phyloP scores from a whole-genome alignment of 2,329 filamentous ascomycete genomes.

The Penicillium italicum region DNA sequence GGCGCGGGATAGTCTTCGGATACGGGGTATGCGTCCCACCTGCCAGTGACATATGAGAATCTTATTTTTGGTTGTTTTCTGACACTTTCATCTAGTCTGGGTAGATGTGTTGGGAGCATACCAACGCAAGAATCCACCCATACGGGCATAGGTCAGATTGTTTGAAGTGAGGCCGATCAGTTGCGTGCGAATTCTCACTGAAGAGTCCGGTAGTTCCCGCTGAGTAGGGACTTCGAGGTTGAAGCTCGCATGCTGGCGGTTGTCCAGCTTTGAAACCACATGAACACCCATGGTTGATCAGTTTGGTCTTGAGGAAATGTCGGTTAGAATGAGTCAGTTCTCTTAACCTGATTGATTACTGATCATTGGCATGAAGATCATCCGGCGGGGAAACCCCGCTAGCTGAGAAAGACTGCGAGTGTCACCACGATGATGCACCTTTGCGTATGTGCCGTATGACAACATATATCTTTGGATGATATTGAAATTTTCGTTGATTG shows the following conservation, averaged over 20 bases:
- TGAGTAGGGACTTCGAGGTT: neutral
- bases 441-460: neutral
- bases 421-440: too few species aligned
- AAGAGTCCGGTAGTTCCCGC: conserved; percentile 2
- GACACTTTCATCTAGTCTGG: neutral
- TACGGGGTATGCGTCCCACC: conserved; percentile 48
- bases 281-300: conserved; percentile 22
- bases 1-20: conserved; percentile 30
- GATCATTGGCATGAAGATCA: neutral
- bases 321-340: neutral
- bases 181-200: conserved; percentile 14
- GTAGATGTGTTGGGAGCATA: neutral
- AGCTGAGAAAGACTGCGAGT: neutral
- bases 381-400: neutral
- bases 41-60: neutral
- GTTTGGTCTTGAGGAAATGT: neutral
- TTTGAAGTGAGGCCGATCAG: conserved; percentile 21
- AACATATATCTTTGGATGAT: neutral
- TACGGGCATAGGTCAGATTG: conserved; percentile 18
- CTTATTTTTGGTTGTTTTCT: neutral
- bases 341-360: neutral
- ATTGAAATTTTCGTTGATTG: too few species aligned
- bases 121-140: conserved; percentile 13
- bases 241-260: conserved; percentile 20
- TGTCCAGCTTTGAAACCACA: conserved; percentile 29